Evolutionary conservation across 805 yeast species (phyloP).

Genomic region (Candida caryicola): DNA sequence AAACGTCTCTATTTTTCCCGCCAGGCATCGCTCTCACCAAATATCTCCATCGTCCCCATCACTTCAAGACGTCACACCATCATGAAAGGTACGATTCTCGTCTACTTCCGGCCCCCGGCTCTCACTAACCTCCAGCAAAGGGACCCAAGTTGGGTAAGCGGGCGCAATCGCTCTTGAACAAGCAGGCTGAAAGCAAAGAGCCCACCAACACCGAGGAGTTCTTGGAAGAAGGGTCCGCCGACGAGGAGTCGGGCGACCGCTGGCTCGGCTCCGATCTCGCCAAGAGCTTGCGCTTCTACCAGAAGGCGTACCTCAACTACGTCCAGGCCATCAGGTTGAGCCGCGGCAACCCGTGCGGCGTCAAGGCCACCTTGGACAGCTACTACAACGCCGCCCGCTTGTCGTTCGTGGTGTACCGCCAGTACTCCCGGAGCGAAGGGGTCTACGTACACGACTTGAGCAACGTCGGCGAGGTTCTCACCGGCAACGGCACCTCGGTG

Average conservation of each 20-base stretch:
- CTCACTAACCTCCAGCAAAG: constrained; percentile 5
- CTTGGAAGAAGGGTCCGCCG: constrained; percentile 54
- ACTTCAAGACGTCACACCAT: background rate
- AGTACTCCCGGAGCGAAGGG: constrained; percentile 48
- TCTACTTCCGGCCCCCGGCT: background rate
- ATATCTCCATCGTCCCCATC: background rate
- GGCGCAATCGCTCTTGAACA: constrained; percentile 10
- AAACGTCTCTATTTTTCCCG: too few species aligned
- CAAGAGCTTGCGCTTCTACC: constrained; percentile 64
- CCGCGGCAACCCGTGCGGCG: constrained; percentile 1
- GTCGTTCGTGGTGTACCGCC: constrained; percentile 55
- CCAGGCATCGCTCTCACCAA: too few species aligned
- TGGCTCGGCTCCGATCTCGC: constrained; percentile 67
- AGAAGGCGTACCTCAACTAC: constrained; percentile 51
- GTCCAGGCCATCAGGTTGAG: constrained; percentile 28
- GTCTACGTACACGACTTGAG: constrained; percentile 29
- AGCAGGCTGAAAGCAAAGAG: constrained; percentile 9
- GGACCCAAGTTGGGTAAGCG: constrained; percentile 18
- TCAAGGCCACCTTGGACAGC: constrained; percentile 39
- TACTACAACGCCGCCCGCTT: constrained; percentile 60
- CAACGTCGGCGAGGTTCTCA: constrained; percentile 34
- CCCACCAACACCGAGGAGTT: constrained; percentile 50
- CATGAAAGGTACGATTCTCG: too few species aligned
- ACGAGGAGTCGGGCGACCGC: constrained; percentile 74
- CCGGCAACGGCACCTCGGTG: constrained; percentile 29